These are phyloP conservation scores for Podaxis pistillaris DNA, from an alignment of 768 basidiomycete genomes.

Conservation along the genomic window DNA sequence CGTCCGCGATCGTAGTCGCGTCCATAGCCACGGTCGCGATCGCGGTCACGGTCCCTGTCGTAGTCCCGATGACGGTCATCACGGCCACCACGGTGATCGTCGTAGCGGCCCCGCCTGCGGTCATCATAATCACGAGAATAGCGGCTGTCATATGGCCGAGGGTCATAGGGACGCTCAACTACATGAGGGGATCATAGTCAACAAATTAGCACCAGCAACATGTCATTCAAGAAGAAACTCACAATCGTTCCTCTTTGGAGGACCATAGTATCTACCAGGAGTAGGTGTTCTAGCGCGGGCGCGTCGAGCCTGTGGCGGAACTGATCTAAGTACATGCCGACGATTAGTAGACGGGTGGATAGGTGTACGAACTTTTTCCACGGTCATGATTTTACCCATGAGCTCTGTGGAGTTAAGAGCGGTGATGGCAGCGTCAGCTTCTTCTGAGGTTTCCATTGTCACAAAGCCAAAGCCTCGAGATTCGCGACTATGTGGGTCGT, in stretches of 20 bases:
- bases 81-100: constrained; percentile 47
- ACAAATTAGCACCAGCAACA: background rate
- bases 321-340: constrained; percentile 1
- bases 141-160: constrained; percentile 87
- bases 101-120: constrained; percentile 46
- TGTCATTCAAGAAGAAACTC: constrained; percentile 19
- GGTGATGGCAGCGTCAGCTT: constrained; percentile 89
- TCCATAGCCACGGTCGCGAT: constrained; percentile 27
- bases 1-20: constrained; percentile 27
- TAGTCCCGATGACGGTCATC: constrained; percentile 48
- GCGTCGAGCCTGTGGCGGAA: constrained; percentile 66
- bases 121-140: constrained; percentile 69
- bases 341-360: background rate
- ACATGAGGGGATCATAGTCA: constrained; percentile 10
- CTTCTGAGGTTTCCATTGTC: constrained; percentile 65
- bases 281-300: constrained; percentile 91
- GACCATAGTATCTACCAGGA: constrained; percentile 92
- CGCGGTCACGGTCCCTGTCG: constrained; percentile 36
- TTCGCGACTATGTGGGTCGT: constrained; percentile 68
- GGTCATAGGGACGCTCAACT: constrained; percentile 89
- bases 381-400: constrained; percentile 82
- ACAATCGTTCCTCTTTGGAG: constrained; percentile 79
- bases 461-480: constrained; percentile 83
- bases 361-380: constrained; percentile 72
- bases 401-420: constrained; percentile 81